Base-by-base conservation (phyloP, 1,284 basidiomycete genomes). In the Irpex lacteus region DNA sequence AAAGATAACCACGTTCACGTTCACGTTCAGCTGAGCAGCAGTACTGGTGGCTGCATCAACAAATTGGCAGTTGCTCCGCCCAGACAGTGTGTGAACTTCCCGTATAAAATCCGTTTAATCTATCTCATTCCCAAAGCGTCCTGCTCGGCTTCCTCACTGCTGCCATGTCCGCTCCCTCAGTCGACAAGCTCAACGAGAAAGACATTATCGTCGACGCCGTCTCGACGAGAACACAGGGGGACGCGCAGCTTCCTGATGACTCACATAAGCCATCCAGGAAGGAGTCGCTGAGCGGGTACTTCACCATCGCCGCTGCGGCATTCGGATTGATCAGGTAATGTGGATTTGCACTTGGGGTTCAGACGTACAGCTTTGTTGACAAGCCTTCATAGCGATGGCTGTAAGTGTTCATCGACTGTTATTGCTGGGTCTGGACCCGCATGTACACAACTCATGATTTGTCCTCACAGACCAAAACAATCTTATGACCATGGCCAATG, bases 401-500 rank as follows among this genome's bases (percentile, higher is more conserved):
- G 86, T 86, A 70, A 76, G 78, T 79, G 47, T 38, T 34, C 8
- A 37, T 15, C 52, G 18, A 36, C 9, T 38, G 52, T 64, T 26
- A 66, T 62, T 34, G 50, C 50, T 8, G 50, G 18, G 49, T 59
- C 13, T 26, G 26, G 47, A 18, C 13, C 53, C 40, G 21, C n/a
- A 58, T 58, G 36, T 26, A 21, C 52, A 61, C 11, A 59, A 34
- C 26, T 26, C 26, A 26, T 15, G 13, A 66, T 5, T 34, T 32
- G 5, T 55, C 58, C 50, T 69, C 26, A 9, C 69, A 88, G 87
- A 90, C 72, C 89, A 90, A 72, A 91, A 90, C 73, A 88, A 86
- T 69, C 74, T 86, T 21, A 85, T 86, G 85, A 85, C 85, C 0
- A 87, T 88, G 87, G 71, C 81, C 60, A 88, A 88, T 68, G 86